phyloP scores from a whole-genome alignment of 495 filamentous ascomycete species.

The Talaromyces ruber region DNA sequence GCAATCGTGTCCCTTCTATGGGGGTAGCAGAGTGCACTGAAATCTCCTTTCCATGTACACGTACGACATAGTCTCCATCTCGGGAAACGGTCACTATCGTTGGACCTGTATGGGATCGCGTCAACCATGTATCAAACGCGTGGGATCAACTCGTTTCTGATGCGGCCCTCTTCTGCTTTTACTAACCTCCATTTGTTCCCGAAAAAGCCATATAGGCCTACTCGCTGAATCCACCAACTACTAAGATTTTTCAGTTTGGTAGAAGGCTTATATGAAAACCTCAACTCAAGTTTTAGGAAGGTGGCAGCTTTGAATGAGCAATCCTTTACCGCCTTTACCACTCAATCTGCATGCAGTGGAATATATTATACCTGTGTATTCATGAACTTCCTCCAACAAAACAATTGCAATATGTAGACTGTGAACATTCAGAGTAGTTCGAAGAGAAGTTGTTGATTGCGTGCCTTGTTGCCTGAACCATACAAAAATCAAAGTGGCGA shows the following conservation, averaged over 20 bases:
- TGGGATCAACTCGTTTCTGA: not conserved
- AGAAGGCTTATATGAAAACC: not conserved
- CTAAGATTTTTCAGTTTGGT: not conserved
- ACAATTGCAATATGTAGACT: not conserved
- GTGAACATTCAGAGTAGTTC: not conserved
- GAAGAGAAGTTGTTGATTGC: not conserved
- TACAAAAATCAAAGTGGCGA: not conserved
- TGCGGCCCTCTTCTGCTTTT: not conserved
- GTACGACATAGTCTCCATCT: constrained; percentile 23
- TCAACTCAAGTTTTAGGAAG: too few relatives aligned
- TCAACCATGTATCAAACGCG: not conserved
- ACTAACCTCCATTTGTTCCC: not conserved
- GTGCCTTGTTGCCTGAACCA: not conserved
- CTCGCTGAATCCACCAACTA: not conserved
- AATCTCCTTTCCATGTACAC: constrained; percentile 27
- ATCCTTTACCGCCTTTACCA: too few relatives aligned
- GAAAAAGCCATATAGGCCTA: not conserved
- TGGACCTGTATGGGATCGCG: not conserved
- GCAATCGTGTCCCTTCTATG: constrained; percentile 22
- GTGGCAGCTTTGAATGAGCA: too few relatives aligned
- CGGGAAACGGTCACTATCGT: constrained; percentile 1
- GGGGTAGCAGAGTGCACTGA: constrained; percentile 24
- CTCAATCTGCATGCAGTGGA: too few relatives aligned
- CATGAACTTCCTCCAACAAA: not conserved
- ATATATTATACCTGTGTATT: too few relatives aligned